A percentile compares a stretch with the other conserved stretches of the same genome.
Conservation (phyloP, 305 asterid genomes). For the Plantago coronopus region DNA sequence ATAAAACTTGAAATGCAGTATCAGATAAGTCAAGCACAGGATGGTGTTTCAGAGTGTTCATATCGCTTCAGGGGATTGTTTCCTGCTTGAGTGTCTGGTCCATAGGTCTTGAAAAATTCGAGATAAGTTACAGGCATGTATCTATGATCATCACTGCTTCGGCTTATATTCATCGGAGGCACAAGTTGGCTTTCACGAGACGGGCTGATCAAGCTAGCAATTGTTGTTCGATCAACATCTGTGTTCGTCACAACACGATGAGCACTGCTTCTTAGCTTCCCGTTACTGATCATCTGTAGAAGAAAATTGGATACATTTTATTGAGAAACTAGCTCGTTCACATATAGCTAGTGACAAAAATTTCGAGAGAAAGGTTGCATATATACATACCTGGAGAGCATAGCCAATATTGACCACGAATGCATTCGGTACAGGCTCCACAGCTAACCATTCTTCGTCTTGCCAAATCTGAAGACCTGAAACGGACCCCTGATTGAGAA, state of each 20-base stretch:
- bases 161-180: conserved; percentile 24
- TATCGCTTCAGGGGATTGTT: not conserved
- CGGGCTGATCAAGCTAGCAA: conserved; percentile 46
- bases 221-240: conserved; percentile 35
- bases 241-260: conserved; percentile 48
- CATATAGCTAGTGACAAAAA: not conserved
- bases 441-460: conserved; percentile 49
- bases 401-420: conserved; percentile 49
- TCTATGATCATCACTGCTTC: conserved; percentile 12
- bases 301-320: not conserved
- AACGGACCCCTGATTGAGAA: conserved; percentile 50
- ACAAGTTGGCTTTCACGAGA: conserved; percentile 29
- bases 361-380: not conserved
- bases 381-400: conserved; percentile 63
- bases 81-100: not conserved
- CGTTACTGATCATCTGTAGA: conserved; percentile 44
- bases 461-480: conserved; percentile 61
- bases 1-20: no score
- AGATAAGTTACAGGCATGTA: conserved; percentile 40
- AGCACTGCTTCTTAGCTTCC: conserved; percentile 31
- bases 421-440: conserved; percentile 41
- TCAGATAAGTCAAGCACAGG: no score
- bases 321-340: not conserved
- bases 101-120: conserved; percentile 37
- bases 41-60: not conserved